phyloP scores from a whole-genome alignment of 1,284 basidiomycete genomes.

The Melampsora medusae region DNA sequence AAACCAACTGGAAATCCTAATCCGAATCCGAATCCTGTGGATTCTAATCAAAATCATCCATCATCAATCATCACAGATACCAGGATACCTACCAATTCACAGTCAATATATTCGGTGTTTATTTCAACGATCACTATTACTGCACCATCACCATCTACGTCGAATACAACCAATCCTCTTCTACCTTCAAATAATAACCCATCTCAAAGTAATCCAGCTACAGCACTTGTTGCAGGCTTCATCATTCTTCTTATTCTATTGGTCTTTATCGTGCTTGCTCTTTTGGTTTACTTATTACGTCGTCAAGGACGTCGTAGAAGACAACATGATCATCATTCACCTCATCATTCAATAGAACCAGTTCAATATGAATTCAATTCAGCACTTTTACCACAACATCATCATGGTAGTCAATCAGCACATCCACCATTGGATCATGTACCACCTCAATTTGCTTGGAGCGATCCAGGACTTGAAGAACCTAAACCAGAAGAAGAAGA shows the following conservation, averaged over 20 bases:
- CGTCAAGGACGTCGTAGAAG: conserved; percentile 24
- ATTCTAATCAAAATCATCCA: background rate
- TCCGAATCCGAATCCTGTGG: background rate
- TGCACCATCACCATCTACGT: background rate
- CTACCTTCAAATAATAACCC: background rate
- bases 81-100: background rate
- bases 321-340: background rate
- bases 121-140: conserved; percentile 23
- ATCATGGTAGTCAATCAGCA: conserved; percentile 3
- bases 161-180: background rate
- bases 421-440: background rate
- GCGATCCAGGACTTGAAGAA: background rate
- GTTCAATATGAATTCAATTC: conserved; percentile 27
- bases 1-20: background rate
- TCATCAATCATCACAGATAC: background rate
- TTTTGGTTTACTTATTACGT: conserved; percentile 13
- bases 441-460: background rate
- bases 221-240: conserved; percentile 12
- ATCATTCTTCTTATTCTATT: conserved; percentile 20
- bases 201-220: background rate
- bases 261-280: conserved; percentile 17
- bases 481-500: background rate
- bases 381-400: conserved; percentile 16
- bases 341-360: background rate
- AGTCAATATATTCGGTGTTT: background rate